Percentiles rank a stretch among this genome's conserved stretches.
Conservation (phyloP, 768 basidiomycete genomes). For the Ramaria sp. region DNA sequence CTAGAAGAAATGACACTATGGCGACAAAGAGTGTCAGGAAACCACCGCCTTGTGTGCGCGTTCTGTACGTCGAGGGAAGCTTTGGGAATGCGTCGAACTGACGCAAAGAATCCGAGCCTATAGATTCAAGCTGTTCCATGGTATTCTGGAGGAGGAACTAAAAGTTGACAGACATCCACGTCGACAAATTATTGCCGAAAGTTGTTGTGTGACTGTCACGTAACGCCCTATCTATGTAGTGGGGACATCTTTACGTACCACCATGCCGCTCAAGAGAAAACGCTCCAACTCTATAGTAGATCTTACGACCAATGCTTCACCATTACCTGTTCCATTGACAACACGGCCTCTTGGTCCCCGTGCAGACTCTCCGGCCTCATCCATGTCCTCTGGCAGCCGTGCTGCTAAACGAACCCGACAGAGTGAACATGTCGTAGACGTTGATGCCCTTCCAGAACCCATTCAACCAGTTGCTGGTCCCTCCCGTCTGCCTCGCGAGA, state of each 20-base stretch:
- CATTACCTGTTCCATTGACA: not conserved
- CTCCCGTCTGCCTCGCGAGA: not conserved
- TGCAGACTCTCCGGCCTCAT: not conserved
- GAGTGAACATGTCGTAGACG: not conserved
- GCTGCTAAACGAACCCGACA: not conserved
- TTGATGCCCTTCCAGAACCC: not conserved
- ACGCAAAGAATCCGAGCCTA: conserved; percentile 53
- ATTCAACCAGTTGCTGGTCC: not conserved
- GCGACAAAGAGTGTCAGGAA: conserved; percentile 66
- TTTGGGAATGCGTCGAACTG: conserved; percentile 85
- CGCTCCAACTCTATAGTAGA: not conserved
- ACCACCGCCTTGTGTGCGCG: conserved; percentile 69
- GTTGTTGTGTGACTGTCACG: not conserved
- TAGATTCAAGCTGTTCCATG: conserved; percentile 40
- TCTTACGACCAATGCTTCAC: not conserved
- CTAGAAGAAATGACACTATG: conserved; percentile 58
- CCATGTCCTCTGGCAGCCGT: not conserved
- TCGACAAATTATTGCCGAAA: not conserved
- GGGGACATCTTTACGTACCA: not conserved
- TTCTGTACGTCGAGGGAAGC: conserved; percentile 70
- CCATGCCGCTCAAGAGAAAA: not conserved
- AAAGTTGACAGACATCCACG: conserved; percentile 5
- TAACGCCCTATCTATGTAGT: not conserved
- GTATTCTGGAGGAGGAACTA: not conserved
- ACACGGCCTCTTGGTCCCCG: not conserved